A percentile compares a stretch with the other conserved stretches of the same genome.
Conservation (phyloP, 768 basidiomycete genomes). For the Suillus spraguei region DNA sequence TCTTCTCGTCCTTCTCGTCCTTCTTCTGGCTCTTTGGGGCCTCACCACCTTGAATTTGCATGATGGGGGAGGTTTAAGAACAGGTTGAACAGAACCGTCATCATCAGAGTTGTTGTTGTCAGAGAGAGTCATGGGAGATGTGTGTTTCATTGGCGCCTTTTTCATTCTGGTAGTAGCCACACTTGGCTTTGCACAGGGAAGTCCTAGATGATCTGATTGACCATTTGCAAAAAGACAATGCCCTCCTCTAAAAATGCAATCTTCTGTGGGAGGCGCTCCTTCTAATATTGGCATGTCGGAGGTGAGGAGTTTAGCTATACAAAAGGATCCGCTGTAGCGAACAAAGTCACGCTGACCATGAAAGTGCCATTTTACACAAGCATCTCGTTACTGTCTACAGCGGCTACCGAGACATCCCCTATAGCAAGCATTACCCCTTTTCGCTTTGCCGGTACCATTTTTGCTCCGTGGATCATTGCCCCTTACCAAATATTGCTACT, state of each 20-base stretch:
- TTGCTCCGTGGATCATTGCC: no score
- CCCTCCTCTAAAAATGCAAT: background rate
- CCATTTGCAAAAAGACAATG: background rate
- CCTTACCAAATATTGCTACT: no score
- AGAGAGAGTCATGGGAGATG: background rate
- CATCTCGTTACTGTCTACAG: no score
- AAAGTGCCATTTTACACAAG: no score
- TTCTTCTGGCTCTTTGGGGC: conserved; percentile 1
- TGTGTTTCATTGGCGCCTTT: background rate
- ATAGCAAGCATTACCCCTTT: no score
- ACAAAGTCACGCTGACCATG: no score
- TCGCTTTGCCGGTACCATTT: no score
- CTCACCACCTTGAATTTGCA: background rate
- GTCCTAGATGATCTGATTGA: background rate
- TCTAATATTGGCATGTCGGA: background rate
- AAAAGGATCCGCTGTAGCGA: background rate
- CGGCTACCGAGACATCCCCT: no score
- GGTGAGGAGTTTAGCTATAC: background rate
- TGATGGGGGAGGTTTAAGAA: background rate
- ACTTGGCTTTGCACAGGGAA: background rate
- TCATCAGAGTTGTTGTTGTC: background rate
- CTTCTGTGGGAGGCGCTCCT: background rate
- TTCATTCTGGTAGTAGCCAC: background rate
- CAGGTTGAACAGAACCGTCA: background rate
- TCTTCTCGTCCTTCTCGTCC: background rate